Evolutionary conservation across 1,284 basidiomycete species (phyloP).

Genomic region (Microbotryum lychnidis-dioicae): DNA sequence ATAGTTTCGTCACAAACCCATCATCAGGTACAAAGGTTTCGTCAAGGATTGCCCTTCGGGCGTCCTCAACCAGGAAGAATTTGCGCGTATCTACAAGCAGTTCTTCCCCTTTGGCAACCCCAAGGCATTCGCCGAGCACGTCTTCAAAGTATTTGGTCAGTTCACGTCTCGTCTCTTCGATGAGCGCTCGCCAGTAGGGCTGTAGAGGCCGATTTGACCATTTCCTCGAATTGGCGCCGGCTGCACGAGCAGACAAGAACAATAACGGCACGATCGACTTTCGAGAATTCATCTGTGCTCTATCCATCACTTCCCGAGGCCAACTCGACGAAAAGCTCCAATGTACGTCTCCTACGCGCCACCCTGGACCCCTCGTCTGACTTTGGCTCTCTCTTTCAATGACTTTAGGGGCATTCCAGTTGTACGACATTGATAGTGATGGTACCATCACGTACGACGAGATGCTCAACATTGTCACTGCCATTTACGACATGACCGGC

Average conservation of each 20-base stretch:
- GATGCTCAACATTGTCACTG: constrained; percentile 92
- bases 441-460: constrained; percentile 95
- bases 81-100: constrained; percentile 97
- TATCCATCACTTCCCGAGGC: constrained; percentile 88
- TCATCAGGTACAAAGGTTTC: constrained; percentile 90
- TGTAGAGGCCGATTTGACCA: neutral
- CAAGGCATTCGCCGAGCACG: constrained; percentile 92
- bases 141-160: constrained; percentile 60
- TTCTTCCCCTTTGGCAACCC: constrained; percentile 99
- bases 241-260: constrained; percentile 58
- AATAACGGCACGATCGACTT: constrained; percentile 95
- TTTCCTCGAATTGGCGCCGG: neutral
- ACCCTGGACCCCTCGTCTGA: neutral
- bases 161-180: neutral
- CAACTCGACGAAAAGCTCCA: constrained; percentile 95
- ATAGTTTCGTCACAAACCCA: neutral
- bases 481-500: constrained; percentile 93
- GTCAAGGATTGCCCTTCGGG: constrained; percentile 98
- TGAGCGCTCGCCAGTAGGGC: constrained; percentile 43
- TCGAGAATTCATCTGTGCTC: constrained; percentile 97
- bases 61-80: constrained; percentile 91
- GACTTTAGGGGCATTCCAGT: constrained; percentile 87
- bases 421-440: constrained; percentile 98
- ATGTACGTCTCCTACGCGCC: constrained; percentile 49
- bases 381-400: neutral